Evolutionary conservation across 768 basidiomycete species (phyloP).

Genomic region (Mrakia hoshinonis): DNA sequence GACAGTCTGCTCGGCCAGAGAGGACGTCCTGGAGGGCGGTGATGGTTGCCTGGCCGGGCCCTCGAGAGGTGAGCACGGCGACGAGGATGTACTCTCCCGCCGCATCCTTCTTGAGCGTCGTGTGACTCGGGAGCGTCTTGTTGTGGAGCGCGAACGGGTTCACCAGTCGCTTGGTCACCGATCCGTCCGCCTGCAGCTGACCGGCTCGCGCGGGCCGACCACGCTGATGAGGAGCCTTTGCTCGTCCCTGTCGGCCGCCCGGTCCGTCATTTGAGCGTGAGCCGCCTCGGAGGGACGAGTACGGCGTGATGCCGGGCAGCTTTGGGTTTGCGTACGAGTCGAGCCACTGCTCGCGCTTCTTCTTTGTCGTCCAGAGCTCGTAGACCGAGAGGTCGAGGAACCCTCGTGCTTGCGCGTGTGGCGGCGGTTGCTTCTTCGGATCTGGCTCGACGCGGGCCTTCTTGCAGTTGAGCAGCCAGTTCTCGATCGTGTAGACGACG

Average conservation of each 20-base stretch:
- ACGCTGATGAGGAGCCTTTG: too few species aligned
- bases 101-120: not conserved
- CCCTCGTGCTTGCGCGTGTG: slow-evolving; percentile 15
- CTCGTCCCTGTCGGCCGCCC: not conserved
- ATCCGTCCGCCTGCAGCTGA: too few species aligned
- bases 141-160: not conserved
- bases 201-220: too few species aligned
- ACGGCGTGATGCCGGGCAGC: not conserved
- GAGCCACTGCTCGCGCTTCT: not conserved
- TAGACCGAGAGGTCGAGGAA: slow-evolving; percentile 16
- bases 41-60: not conserved
- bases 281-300: not conserved
- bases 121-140: not conserved
- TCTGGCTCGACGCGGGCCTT: not conserved
- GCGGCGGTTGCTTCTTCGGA: not conserved
- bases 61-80: not conserved
- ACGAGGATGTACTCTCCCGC: not conserved
- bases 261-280: not conserved
- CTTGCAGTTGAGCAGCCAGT: slow-evolving; percentile 9
- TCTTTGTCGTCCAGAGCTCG: slow-evolving; percentile 5
- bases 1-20: not conserved
- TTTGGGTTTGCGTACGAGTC: not conserved
- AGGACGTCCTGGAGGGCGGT: not conserved
- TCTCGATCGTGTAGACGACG: slow-evolving; percentile 10
- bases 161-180: not conserved